A percentile compares a stretch with the other conserved stretches of the same genome.
These are phyloP conservation scores for Deinandra increscens DNA, from an alignment of 129 eudicot species.

Conservation along the genomic window DNA sequence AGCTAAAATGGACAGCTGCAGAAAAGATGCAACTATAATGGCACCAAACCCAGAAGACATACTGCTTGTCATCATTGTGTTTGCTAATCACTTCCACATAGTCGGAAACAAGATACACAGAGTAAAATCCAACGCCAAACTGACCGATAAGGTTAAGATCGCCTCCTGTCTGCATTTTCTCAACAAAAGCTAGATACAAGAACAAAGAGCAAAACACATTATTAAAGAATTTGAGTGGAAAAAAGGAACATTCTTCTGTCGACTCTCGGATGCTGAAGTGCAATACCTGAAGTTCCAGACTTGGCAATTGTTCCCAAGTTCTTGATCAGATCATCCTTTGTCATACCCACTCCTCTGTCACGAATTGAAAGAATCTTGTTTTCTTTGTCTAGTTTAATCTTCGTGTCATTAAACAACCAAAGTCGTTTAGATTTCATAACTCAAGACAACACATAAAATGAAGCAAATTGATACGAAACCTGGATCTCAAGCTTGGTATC, in stretches of 20 bases:
- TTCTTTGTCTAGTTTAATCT: slow-evolving; percentile 93
- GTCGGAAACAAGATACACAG: slow-evolving; percentile 96
- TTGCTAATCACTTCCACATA: slow-evolving; percentile 98
- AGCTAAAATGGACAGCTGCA: not conserved
- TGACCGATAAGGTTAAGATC: slow-evolving; percentile 98
- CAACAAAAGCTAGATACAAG: slow-evolving; percentile 72
- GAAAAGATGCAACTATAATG: slow-evolving; percentile 1
- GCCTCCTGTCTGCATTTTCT: slow-evolving; percentile 97
- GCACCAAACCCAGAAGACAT: slow-evolving; percentile 25
- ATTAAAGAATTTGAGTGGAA: not conserved
- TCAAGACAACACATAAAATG: not conserved
- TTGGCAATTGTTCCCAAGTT: slow-evolving; percentile 96
- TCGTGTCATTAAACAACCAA: slow-evolving; percentile 20
- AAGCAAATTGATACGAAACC: slow-evolving; percentile 46
- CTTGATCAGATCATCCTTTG: slow-evolving; percentile 93
- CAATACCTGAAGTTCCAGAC: slow-evolving; percentile 96
- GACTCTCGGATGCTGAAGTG: slow-evolving; percentile 4
- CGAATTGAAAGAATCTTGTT: slow-evolving; percentile 89
- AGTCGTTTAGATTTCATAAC: not conserved
- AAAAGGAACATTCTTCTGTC: not conserved
- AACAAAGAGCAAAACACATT: slow-evolving; percentile 1
- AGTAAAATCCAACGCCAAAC: slow-evolving; percentile 98
- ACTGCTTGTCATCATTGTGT: slow-evolving; percentile 96
- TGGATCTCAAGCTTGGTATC: slow-evolving; percentile 85
- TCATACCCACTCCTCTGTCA: slow-evolving; percentile 97